Base-by-base conservation (phyloP, 768 basidiomycete genomes). In the Kwoniella bestiolae region DNA sequence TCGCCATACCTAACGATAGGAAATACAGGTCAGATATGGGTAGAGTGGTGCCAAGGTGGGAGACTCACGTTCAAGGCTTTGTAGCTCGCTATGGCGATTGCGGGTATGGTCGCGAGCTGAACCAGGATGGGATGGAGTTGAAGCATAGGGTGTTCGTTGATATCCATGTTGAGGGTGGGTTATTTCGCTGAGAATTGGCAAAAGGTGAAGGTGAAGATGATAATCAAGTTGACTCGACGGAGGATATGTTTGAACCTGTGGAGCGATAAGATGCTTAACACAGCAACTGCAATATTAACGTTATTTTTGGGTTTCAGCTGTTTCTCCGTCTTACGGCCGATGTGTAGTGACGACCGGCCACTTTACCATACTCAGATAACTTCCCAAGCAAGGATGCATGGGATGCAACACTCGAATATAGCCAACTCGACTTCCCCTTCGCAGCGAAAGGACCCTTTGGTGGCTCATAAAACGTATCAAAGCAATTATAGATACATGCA, bases 41-140 rank as follows among this genome's bases (percentile, higher is more conserved):
- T 28, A 28, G 5, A 35, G 3, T 7, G 44, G 4, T 7, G 5
- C 11, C 8, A 44, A 18, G 56, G 38, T n/a, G n/a, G n/a, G n/a
- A n/a, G 25, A 60, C 60, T 38, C 28, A 61, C 60, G 31, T 61
- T 61, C 21, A 61, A 38, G 18, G 60, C 47, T 38, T 41, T 35
- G 50, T 61, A 61, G 21, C 60, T 61, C 11, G 49, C 60, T 16
- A 51, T 26, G 16, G 47, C 60, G 21, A 61, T 46, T 3, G 60
- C 60, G 26, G 60, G 60, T 25, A 61, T 18, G 16, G 60, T 29
- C 5, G 60, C 60, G 12, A 61, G 50, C 34, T 61, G 60, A 2
- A 61, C 46, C 21, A 41, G 11, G 21, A 61, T 38, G n/a, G 60
- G 60, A 21, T 61, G 60, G 18, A 61, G 47, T n/a, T 26, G n/a